Evolutionary conservation across 75 land plant species (phyloP).

Genomic region (Chamaecyparis obtusa): DNA sequence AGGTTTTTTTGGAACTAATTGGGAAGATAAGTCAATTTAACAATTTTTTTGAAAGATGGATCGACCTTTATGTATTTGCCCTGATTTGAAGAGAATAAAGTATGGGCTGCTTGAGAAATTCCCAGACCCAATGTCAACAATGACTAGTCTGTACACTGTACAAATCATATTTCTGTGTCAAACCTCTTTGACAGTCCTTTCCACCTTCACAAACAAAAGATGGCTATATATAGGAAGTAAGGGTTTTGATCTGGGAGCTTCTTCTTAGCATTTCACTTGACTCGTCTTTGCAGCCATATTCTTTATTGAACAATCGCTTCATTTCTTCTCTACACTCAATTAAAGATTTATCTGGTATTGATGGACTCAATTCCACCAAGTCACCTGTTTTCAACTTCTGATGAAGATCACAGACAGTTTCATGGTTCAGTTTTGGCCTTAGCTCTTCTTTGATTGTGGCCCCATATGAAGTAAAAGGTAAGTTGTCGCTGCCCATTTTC

Average conservation of each 20-base stretch:
- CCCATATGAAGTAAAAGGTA: slow-evolving; percentile 39
- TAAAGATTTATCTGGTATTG: slow-evolving; percentile 54
- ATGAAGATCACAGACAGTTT: slow-evolving; percentile 55
- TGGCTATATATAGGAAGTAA: slow-evolving; percentile 1
- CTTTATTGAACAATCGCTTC: slow-evolving; percentile 56
- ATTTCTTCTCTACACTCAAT: slow-evolving; percentile 64
- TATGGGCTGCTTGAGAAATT: neutral
- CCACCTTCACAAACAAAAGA: neutral
- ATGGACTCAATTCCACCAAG: slow-evolving; percentile 70
- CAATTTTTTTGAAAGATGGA: neutral
- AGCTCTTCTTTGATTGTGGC: slow-evolving; percentile 51
- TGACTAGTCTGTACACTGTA: neutral
- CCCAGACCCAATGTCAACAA: neutral
- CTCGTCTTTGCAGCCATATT: neutral
- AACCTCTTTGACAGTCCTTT: neutral
- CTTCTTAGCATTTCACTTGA: slow-evolving; percentile 1
- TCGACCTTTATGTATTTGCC: neutral
- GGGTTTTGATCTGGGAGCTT: neutral
- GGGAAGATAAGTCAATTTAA: neutral
- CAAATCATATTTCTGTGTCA: neutral
- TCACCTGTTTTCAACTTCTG: slow-evolving; percentile 90
- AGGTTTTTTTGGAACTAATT: no score
- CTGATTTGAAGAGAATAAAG: neutral
- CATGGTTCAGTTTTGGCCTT: slow-evolving; percentile 73
- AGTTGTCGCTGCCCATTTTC: slow-evolving; percentile 40